Evolutionary conservation across 1,139 yeast genomes (phyloP).

Genomic region (Magnusiomyces tetraspermus): DNA sequence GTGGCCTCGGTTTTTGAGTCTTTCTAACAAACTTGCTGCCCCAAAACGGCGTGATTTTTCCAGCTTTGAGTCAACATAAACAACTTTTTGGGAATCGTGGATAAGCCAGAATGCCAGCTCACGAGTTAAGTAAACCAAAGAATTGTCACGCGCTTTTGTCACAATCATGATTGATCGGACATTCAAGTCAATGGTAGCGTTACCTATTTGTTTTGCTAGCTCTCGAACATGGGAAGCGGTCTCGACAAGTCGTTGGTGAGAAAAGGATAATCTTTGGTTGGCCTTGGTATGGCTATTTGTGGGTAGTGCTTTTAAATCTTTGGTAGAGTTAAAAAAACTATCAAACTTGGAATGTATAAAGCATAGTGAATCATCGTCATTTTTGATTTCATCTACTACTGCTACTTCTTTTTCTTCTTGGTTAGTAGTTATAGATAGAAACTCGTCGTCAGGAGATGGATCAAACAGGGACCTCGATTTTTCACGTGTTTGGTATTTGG

Average conservation of each 20-base stretch:
- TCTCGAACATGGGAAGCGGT: conserved; percentile 82
- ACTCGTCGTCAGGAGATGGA: too few relatives aligned
- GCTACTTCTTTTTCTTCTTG: too few relatives aligned
- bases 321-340: conserved; percentile 20
- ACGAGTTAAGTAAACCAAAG: conserved; percentile 61
- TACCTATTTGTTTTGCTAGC: conserved; percentile 63
- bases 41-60: conserved; percentile 55
- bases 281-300: conserved; percentile 15
- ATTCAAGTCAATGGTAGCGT: conserved; percentile 64
- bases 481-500: too few relatives aligned
- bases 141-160: conserved; percentile 77
- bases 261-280: too few relatives aligned
- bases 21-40: conserved; percentile 28
- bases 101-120: conserved; percentile 74
- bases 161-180: conserved; percentile 66
- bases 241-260: conserved; percentile 37
- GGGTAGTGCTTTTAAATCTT: conserved; percentile 19
- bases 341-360: conserved; percentile 22
- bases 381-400: too few relatives aligned
- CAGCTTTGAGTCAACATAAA: conserved; percentile 67
- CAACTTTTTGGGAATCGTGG: conserved; percentile 27
- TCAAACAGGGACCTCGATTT: too few relatives aligned
- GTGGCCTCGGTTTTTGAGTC: too few relatives aligned
- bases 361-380: conserved; percentile 8
- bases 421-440: too few relatives aligned